These are phyloP conservation scores for Hypocrella siamensis DNA, from an alignment of 2,329 filamentous ascomycete genomes.

Conservation along the genomic window DNA sequence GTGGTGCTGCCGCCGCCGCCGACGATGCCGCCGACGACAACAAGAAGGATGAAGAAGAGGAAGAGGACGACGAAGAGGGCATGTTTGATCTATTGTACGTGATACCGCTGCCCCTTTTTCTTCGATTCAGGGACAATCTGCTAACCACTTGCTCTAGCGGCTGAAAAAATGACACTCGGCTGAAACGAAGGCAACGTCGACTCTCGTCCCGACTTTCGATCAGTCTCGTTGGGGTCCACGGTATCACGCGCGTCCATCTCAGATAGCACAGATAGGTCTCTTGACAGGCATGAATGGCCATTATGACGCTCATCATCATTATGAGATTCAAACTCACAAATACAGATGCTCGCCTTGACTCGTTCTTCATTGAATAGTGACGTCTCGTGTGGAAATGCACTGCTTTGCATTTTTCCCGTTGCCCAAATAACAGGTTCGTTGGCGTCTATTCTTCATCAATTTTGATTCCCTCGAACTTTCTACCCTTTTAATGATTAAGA, in stretches of 20 bases:
- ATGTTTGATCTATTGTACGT: constrained; percentile 70
- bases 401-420: not conserved
- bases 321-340: too few relatives aligned
- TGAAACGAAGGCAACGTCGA: too few relatives aligned
- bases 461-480: constrained; percentile 1
- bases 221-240: too few relatives aligned
- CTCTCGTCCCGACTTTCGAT: too few relatives aligned
- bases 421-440: constrained; percentile 27
- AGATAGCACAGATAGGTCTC: constrained; percentile 35
- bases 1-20: constrained; percentile 34
- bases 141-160: constrained; percentile 22
- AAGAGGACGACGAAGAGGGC: constrained; percentile 52
- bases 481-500: constrained; percentile 36
- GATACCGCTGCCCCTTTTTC: not conserved
- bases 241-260: too few relatives aligned
- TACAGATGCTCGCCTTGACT: too few relatives aligned
- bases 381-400: too few relatives aligned
- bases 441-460: constrained; percentile 5
- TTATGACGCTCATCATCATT: too few relatives aligned
- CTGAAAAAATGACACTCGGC: constrained; percentile 21
- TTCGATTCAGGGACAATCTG: constrained; percentile 19
- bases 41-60: constrained; percentile 52
- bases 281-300: constrained; percentile 14
- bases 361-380: too few relatives aligned
- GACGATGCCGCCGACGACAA: constrained; percentile 48